phyloP scores from a whole-genome alignment of 2,329 filamentous ascomycete genomes.

The Neopestalotiopsis clavispora region DNA sequence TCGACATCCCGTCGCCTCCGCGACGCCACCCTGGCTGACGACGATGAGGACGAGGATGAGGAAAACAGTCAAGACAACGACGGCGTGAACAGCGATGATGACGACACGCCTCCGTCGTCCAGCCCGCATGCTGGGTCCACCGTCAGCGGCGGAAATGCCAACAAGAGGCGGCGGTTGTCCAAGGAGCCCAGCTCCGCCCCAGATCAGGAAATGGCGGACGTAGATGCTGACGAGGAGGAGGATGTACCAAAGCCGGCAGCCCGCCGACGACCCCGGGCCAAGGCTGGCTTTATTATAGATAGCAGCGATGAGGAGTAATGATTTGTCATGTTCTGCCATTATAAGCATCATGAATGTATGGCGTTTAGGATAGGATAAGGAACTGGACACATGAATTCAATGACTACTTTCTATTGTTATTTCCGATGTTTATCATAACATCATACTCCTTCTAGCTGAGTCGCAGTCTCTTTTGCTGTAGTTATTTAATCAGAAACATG shows the following conservation, averaged over 20 bases:
- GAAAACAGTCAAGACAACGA: constrained; percentile 32
- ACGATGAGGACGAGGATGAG: constrained; percentile 29
- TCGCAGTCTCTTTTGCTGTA: too few species aligned
- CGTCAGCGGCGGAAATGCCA: constrained; percentile 20
- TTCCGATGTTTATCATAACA: too few species aligned
- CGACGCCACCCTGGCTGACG: constrained; percentile 23
- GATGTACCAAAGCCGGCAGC: constrained; percentile 39
- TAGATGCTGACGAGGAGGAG: constrained; percentile 43
- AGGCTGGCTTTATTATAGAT: constrained; percentile 62
- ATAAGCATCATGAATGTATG: background rate
- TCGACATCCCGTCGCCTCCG: constrained; percentile 24
- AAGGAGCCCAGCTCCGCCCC: constrained; percentile 26
- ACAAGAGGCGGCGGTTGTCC: constrained; percentile 35
- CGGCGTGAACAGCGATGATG: constrained; percentile 25
- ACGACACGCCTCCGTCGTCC: constrained; percentile 46
- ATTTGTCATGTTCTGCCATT: background rate
- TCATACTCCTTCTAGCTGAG: too few species aligned
- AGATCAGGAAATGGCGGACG: constrained; percentile 34
- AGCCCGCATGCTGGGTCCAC: constrained; percentile 36
- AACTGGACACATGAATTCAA: background rate
- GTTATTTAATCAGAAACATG: too few species aligned
- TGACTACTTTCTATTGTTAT: background rate
- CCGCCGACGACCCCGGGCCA: constrained; percentile 49
- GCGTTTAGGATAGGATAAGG: background rate
- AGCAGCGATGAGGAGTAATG: constrained; percentile 61